These are phyloP conservation scores for Sideroxylon spinosum DNA, from an alignment of 179 eudicot species.

Conservation along the genomic window DNA sequence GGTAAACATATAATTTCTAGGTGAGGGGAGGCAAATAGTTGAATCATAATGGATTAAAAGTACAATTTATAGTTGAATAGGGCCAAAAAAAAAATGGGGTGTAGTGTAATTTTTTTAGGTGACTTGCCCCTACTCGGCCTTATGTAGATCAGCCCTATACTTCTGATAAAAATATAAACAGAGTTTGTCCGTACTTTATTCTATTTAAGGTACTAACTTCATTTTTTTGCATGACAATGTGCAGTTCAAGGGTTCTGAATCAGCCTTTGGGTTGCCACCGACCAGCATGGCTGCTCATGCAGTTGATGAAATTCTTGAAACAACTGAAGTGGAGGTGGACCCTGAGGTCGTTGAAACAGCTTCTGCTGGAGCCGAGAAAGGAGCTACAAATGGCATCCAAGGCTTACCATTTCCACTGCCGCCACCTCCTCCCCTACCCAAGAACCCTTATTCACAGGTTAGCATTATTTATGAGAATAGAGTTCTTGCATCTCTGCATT, in stretches of 20 bases:
- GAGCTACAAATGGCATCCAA: conserved; percentile 19
- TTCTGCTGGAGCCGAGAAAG: conserved; percentile 21
- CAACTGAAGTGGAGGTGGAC: conserved; percentile 42
- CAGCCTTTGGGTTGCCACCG: conserved; percentile 38
- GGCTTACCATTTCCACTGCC: conserved; percentile 39
- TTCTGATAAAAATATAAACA: too few species aligned
- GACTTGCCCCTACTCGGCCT: too few species aligned
- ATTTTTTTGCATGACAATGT: conserved; percentile 8
- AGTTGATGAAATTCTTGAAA: conserved; percentile 51
- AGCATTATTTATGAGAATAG: conserved; percentile 7
- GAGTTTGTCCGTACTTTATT: too few species aligned
- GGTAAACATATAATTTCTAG: too few species aligned
- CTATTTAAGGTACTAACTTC: background rate
- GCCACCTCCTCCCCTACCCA: conserved; percentile 51
- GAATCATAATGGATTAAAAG: too few species aligned
- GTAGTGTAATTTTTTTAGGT: too few species aligned
- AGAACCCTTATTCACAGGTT: conserved; percentile 56
- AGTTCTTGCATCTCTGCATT: background rate
- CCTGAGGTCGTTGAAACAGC: conserved; percentile 26
- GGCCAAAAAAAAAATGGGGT: too few species aligned
- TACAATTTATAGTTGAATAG: background rate
- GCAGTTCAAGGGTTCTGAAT: conserved; percentile 41
- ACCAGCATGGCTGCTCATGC: conserved; percentile 89
- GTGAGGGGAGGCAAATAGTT: too few species aligned
- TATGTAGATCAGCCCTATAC: too few species aligned